A percentile compares a stretch with the other conserved stretches of the same genome.
Evolutionary conservation across 345 rosid species (phyloP).

Genomic region (Citrus australasica): DNA sequence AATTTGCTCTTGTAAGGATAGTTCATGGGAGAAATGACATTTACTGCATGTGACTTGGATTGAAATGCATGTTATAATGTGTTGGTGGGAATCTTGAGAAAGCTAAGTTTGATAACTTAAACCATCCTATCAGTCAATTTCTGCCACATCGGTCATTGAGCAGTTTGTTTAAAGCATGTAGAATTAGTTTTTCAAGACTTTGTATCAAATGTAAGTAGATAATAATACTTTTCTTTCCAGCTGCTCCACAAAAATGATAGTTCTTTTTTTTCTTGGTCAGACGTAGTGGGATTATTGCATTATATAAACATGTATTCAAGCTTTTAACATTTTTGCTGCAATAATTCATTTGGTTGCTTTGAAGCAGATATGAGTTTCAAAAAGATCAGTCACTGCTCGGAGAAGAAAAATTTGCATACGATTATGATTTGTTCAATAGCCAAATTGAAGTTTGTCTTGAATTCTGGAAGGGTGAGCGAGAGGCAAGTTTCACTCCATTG

Average conservation of each 20-base stretch:
- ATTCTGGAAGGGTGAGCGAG: constrained; percentile 65
- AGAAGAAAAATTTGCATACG: constrained; percentile 56
- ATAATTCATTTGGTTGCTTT: constrained; percentile 9
- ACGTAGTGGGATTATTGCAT: background rate
- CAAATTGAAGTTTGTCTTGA: constrained; percentile 42
- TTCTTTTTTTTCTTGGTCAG: background rate
- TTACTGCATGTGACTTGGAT: background rate
- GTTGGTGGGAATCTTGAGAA: background rate
- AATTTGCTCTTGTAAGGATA: background rate
- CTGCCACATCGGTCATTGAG: background rate
- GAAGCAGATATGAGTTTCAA: constrained; percentile 70
- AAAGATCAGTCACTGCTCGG: constrained; percentile 60
- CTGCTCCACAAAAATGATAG: background rate
- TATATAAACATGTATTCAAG: background rate
- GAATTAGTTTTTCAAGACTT: background rate
- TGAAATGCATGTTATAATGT: background rate
- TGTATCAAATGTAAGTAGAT: background rate
- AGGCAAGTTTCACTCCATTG: constrained; percentile 52
- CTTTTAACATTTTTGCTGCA: background rate
- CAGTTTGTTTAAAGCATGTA: background rate
- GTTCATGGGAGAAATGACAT: background rate
- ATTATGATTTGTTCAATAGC: constrained; percentile 48
- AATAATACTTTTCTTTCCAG: background rate
- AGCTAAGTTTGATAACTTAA: background rate
- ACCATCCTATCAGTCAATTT: background rate